A percentile compares a stretch with the other conserved stretches of the same genome.
These are phyloP conservation scores for Chlamydomonas asymmetrica DNA, from an alignment of 139 green algal species.

Conservation along the genomic window DNA sequence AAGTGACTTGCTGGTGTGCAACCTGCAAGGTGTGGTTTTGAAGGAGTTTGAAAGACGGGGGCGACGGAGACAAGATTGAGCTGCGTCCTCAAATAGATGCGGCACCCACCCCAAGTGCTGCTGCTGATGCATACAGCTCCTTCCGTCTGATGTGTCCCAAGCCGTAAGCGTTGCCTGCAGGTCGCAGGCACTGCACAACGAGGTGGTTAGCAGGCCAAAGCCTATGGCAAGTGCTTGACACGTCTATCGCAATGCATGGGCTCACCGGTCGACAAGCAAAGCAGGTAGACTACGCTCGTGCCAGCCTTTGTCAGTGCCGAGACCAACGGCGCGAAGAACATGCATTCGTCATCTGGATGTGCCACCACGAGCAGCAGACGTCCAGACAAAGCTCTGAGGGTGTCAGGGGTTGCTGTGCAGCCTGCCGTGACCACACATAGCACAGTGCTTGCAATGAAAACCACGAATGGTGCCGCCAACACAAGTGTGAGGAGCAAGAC, in stretches of 20 bases:
- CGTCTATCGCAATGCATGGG: neutral
- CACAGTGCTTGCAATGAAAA: no score
- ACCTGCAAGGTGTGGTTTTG: no score
- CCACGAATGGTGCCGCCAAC: no score
- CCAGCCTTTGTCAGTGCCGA: neutral
- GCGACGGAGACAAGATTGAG: neutral
- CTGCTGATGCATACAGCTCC: constrained; percentile 44
- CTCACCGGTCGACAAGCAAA: constrained; percentile 54
- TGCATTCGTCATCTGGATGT: constrained; percentile 66
- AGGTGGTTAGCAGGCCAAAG: neutral
- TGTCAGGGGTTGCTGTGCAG: constrained; percentile 7
- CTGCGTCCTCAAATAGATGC: neutral
- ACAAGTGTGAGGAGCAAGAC: no score
- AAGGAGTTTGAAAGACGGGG: no score
- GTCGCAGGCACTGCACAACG: no score
- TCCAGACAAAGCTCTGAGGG: neutral
- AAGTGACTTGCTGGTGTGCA: neutral
- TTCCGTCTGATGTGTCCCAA: constrained; percentile 29
- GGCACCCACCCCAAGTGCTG: constrained; percentile 29
- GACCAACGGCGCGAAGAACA: constrained; percentile 58
- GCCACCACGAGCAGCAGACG: constrained; percentile 48
- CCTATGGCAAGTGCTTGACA: neutral
- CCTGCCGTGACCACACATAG: no score
- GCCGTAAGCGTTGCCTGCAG: constrained; percentile 53
- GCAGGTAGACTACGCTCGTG: constrained; percentile 15